A percentile compares a stretch with the other conserved stretches of the same genome.
These are phyloP conservation scores for Alopecurus myosuroides DNA, from an alignment of 176 grass and related monocot genomes.

Conservation along the genomic window DNA sequence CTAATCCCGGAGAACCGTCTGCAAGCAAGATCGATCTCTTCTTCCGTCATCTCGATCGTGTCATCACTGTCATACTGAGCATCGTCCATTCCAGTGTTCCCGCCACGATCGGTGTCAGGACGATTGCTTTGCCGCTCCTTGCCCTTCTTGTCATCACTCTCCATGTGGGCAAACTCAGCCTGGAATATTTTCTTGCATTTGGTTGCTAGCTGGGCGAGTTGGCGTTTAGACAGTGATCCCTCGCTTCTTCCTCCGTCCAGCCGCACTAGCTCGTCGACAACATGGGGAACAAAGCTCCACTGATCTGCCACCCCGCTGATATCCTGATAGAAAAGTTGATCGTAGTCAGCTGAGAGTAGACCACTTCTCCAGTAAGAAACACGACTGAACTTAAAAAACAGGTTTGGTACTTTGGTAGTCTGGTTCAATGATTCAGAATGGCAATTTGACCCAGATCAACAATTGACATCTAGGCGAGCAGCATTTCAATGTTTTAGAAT, in stretches of 20 bases:
- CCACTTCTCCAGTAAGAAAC: neutral
- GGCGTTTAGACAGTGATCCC: slow-evolving; percentile 32
- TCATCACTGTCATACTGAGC: slow-evolving; percentile 68
- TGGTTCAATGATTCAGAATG: neutral
- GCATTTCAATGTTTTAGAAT: neutral
- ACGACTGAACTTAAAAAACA: neutral
- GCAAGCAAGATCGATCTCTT: slow-evolving; percentile 80
- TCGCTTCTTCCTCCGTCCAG: slow-evolving; percentile 43
- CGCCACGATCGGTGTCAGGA: neutral
- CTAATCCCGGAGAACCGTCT: slow-evolving; percentile 34
- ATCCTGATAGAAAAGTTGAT: slow-evolving; percentile 43
- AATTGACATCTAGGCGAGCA: neutral
- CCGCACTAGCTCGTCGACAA: slow-evolving; percentile 49
- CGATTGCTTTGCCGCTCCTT: slow-evolving; percentile 25
- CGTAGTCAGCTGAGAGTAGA: neutral
- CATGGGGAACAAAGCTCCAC: slow-evolving; percentile 80
- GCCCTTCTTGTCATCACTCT: neutral
- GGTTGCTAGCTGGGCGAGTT: slow-evolving; percentile 45
- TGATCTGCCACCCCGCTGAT: slow-evolving; percentile 55
- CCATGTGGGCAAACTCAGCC: slow-evolving; percentile 38
- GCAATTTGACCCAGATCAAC: neutral
- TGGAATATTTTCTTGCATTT: slow-evolving; percentile 81
- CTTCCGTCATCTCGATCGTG: slow-evolving; percentile 89
- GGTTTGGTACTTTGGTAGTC: neutral
- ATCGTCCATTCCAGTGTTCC: slow-evolving; percentile 13